These are phyloP conservation scores for Sporothrix protearum DNA, from an alignment of 2,329 filamentous ascomycete genomes.

Conservation along the genomic window DNA sequence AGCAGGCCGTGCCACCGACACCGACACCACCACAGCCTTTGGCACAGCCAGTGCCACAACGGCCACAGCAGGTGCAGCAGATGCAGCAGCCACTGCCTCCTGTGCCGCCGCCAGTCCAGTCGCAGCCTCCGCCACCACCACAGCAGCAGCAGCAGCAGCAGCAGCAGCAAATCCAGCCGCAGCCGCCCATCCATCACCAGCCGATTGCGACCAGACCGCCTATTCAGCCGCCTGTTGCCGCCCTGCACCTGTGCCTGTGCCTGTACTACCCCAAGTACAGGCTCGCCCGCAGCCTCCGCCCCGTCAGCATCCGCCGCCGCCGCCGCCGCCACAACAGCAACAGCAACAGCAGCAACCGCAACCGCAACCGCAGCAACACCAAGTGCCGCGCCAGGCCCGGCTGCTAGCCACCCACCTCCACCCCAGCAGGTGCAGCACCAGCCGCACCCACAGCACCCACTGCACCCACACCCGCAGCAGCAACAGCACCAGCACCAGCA, in stretches of 20 bases:
- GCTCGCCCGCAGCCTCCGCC: neutral
- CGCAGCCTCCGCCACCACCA: neutral
- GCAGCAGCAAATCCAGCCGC: conserved; percentile 19
- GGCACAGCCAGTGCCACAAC: neutral
- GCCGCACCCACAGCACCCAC: no score
- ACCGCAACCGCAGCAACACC: conserved; percentile 18
- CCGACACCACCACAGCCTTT: neutral
- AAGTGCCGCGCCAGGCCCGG: neutral
- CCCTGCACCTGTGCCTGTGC: no score
- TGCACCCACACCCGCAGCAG: neutral
- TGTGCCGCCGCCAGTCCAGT: neutral
- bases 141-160: conserved; percentile 25
- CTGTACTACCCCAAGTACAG: no score
- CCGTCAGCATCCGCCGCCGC: neutral
- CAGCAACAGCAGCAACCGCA: no score
- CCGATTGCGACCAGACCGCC: neutral
- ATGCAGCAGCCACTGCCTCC: conserved; percentile 26
- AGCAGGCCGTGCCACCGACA: conserved; percentile 24
- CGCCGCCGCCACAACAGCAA: conserved; percentile 18
- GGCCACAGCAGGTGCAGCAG: neutral
- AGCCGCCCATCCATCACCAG: neutral
- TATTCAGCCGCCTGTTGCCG: neutral
- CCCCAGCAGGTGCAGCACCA: neutral
- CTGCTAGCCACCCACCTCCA: neutral
- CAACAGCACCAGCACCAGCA: neutral